phyloP scores from a whole-genome alignment of 805 yeast species.

The Yarrowia porcina region DNA sequence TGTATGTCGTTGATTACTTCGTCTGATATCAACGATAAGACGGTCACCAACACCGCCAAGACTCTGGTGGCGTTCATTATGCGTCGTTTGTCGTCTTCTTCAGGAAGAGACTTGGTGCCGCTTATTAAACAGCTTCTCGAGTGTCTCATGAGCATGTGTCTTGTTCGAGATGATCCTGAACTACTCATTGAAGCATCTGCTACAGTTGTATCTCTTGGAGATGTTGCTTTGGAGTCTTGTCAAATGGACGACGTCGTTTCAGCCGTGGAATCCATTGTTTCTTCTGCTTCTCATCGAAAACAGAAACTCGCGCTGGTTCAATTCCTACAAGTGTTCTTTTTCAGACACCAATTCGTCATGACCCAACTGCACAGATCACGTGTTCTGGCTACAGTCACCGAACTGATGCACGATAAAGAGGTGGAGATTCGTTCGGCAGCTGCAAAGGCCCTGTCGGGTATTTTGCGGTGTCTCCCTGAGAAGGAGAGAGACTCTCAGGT shows the following conservation, averaged over 20 bases:
- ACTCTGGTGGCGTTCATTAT: conserved; percentile 62
- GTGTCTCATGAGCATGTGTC: conserved; percentile 59
- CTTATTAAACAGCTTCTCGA: conserved; percentile 61
- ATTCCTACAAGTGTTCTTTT: conserved; percentile 66
- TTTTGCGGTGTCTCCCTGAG: conserved; percentile 62
- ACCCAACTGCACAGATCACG: conserved; percentile 45
- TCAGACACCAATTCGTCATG: conserved; percentile 61
- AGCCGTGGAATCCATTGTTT: conserved; percentile 44
- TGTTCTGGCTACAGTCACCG: conserved; percentile 52
- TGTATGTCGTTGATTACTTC: not conserved
- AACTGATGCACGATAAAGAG: conserved; percentile 57
- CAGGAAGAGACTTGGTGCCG: conserved; percentile 52
- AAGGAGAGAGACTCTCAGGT: conserved; percentile 44
- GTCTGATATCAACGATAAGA: not conserved
- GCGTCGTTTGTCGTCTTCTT: conserved; percentile 52
- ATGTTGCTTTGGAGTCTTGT: conserved; percentile 46
- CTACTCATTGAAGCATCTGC: conserved; percentile 44
- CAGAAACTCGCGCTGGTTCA: conserved; percentile 67
- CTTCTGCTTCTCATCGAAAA: conserved; percentile 46
- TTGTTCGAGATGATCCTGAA: conserved; percentile 77
- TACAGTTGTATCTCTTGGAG: conserved; percentile 47
- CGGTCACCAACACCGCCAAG: conserved; percentile 52
- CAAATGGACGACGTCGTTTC: conserved; percentile 45
- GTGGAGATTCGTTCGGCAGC: conserved; percentile 75
- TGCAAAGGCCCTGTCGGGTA: conserved; percentile 70